Percentiles rank a stretch among this genome's conserved stretches.
Evolutionary conservation across 345 rosid species (phyloP).

Genomic region (Brassica rapa): DNA sequence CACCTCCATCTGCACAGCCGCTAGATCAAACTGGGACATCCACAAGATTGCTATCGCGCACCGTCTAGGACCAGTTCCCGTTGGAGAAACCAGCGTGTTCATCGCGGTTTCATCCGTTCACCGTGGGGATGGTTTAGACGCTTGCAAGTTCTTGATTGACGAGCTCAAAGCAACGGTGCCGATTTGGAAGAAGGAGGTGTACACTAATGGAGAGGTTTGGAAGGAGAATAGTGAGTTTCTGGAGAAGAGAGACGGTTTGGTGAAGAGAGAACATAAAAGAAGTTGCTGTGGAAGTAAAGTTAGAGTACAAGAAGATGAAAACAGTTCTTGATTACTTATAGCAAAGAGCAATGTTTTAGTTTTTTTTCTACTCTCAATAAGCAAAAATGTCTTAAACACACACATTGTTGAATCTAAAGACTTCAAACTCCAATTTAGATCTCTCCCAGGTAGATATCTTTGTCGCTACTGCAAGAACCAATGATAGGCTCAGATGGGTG

Average conservation of each 20-base stretch:
- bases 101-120: slow-evolving; percentile 83
- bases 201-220: slow-evolving; percentile 86
- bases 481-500: slow-evolving; percentile 88
- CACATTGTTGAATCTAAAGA: slow-evolving; percentile 34
- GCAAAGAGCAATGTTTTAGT: slow-evolving; percentile 26
- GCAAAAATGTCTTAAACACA: slow-evolving; percentile 14
- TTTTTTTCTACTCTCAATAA: slow-evolving; percentile 9
- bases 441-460: slow-evolving; percentile 90
- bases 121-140: slow-evolving; percentile 79
- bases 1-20: slow-evolving; percentile 57
- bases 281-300: slow-evolving; percentile 64
- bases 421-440: slow-evolving; percentile 44
- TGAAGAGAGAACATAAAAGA: slow-evolving; percentile 39
- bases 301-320: slow-evolving; percentile 45
- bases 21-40: slow-evolving; percentile 72
- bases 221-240: slow-evolving; percentile 87
- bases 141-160: slow-evolving; percentile 77
- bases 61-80: slow-evolving; percentile 80
- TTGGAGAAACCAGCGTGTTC: slow-evolving; percentile 85
- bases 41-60: slow-evolving; percentile 73
- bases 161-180: slow-evolving; percentile 90
- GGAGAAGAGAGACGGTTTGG: slow-evolving; percentile 50
- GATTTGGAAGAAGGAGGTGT: slow-evolving; percentile 95
- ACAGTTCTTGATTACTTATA: slow-evolving; percentile 30
- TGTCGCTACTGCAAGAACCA: slow-evolving; percentile 96